Evolutionary conservation across 2,329 filamentous ascomycete genomes (phyloP).

Genomic region (Alternaria ventricosa): DNA sequence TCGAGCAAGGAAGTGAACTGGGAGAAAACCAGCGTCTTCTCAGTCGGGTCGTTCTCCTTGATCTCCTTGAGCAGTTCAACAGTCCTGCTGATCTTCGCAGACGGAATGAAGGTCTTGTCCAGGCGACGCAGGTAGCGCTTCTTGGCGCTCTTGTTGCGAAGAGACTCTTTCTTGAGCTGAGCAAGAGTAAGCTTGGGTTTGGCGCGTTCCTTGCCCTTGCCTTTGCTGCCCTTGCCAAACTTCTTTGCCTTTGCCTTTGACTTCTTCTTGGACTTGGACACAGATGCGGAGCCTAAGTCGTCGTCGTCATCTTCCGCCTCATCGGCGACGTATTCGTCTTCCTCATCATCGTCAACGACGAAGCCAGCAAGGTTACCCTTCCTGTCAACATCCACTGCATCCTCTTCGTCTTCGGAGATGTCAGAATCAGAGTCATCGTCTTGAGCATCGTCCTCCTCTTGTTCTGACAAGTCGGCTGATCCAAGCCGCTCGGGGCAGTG

Average conservation of each 20-base stretch:
- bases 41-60: constrained; percentile 57
- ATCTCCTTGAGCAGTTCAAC: constrained; percentile 67
- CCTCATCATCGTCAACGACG: constrained; percentile 60
- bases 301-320: constrained; percentile 42
- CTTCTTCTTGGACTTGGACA: constrained; percentile 34
- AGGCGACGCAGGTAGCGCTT: constrained; percentile 73
- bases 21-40: constrained; percentile 83
- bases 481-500: constrained; percentile 65
- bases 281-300: background rate
- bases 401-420: constrained; percentile 43
- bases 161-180: constrained; percentile 71
- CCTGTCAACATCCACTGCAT: constrained; percentile 46
- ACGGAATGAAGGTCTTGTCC: constrained; percentile 72
- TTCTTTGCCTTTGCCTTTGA: constrained; percentile 32
- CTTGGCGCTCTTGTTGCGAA: constrained; percentile 69
- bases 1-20: constrained; percentile 83
- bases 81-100: constrained; percentile 75
- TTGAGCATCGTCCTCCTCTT: constrained; percentile 33
- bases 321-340: constrained; percentile 49
- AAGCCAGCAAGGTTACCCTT: constrained; percentile 57
- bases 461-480: constrained; percentile 24
- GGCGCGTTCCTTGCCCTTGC: constrained; percentile 51
- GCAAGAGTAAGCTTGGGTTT: constrained; percentile 60
- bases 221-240: constrained; percentile 47
- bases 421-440: constrained; percentile 43